Evolutionary conservation across 164 flowering plant genomes (phyloP).

Genomic region (Magnolia sinica): DNA sequence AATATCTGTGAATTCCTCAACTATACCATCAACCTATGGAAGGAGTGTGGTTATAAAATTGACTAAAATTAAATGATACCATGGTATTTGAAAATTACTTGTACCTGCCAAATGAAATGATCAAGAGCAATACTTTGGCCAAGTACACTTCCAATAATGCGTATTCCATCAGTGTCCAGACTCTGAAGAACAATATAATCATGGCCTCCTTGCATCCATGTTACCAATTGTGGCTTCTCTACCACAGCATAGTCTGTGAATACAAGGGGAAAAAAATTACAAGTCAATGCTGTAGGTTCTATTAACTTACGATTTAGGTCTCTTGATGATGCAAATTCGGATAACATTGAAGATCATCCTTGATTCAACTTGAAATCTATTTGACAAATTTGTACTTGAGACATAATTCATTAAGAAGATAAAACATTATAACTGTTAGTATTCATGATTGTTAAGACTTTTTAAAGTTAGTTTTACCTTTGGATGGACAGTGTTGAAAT

Average conservation of each 20-base stretch:
- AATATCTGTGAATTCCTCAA: slow-evolving; percentile 92
- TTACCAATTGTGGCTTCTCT: slow-evolving; percentile 63
- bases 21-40: slow-evolving; percentile 88
- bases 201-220: slow-evolving; percentile 90
- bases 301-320: too few relatives aligned
- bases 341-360: too few relatives aligned
- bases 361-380: too few relatives aligned
- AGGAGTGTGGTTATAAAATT: background rate
- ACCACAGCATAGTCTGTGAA: slow-evolving; percentile 74
- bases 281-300: background rate
- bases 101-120: slow-evolving; percentile 88
- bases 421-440: too few relatives aligned
- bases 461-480: too few relatives aligned
- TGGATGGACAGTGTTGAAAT: too few relatives aligned
- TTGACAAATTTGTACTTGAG: too few relatives aligned
- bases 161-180: slow-evolving; percentile 78
- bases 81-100: background rate
- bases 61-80: background rate
- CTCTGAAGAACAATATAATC: slow-evolving; percentile 79
- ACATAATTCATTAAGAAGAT: too few relatives aligned
- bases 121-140: slow-evolving; percentile 98
- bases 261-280: background rate
- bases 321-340: too few relatives aligned
- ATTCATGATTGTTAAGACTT: too few relatives aligned
- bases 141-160: slow-evolving; percentile 90